phyloP scores from a whole-genome alignment of 768 basidiomycete genomes.

The Guyanaporus albipodus region DNA sequence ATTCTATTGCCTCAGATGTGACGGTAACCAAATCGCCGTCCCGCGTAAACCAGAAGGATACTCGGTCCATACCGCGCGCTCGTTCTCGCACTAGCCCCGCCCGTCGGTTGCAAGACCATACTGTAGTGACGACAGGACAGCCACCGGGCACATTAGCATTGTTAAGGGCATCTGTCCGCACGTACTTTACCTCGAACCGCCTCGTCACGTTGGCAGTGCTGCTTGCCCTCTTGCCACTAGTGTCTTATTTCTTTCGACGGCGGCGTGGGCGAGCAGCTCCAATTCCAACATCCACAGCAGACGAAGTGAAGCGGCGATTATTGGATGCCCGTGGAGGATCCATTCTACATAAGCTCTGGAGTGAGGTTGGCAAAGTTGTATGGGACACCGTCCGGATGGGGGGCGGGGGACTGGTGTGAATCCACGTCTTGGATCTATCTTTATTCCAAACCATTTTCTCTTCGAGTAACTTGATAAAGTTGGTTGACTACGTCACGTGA shows the following conservation, averaged over 20 bases:
- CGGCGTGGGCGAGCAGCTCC: slow-evolving; percentile 36
- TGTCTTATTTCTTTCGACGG: slow-evolving; percentile 50
- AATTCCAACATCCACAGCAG: slow-evolving; percentile 41
- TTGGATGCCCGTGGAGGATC: slow-evolving; percentile 37
- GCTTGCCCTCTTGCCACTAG: slow-evolving; percentile 39
- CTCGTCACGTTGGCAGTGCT: slow-evolving; percentile 43
- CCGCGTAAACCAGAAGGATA: slow-evolving; percentile 5
- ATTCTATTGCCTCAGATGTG: slow-evolving; percentile 21
- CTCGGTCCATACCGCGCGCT: slow-evolving; percentile 7
- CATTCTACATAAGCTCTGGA: slow-evolving; percentile 44
- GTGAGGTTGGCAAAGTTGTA: slow-evolving; percentile 48
- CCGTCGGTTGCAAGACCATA: slow-evolving; percentile 10
- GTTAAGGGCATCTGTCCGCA: slow-evolving; percentile 45
- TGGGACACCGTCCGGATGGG: slow-evolving; percentile 72
- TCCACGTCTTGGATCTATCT: slow-evolving; percentile 11
- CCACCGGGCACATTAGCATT: slow-evolving; percentile 35
- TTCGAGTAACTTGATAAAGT: neutral
- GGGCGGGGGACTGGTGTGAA: slow-evolving; percentile 59
- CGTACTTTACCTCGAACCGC: slow-evolving; percentile 46
- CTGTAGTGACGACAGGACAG: slow-evolving; percentile 15
- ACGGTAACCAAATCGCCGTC: slow-evolving; percentile 23
- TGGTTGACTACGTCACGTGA: slow-evolving; percentile 17
- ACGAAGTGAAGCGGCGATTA: slow-evolving; percentile 55
- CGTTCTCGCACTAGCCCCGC: slow-evolving; percentile 14
- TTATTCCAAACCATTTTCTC: slow-evolving; percentile 4